Base-by-base conservation (phyloP, 2,329 filamentous ascomycete species). In the Cercospora brassicicola region DNA sequence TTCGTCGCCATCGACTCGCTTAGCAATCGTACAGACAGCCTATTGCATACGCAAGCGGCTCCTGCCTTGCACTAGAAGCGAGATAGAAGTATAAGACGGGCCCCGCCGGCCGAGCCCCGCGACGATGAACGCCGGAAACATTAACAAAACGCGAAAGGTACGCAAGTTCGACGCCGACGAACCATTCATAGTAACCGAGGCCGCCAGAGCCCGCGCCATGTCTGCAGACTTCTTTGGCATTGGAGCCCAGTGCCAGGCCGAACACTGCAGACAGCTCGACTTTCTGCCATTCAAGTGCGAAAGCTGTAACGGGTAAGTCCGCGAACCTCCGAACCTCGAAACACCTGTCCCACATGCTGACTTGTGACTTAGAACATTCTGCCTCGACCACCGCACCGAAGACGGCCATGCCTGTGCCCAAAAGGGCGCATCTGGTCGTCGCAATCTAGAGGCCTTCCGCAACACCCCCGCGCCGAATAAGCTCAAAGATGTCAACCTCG, bases 241-340 rank as follows among this genome's bases (percentile, higher is more conserved):
- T 74, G 95, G 95, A 80, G 88, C 88, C 70, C 94, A 97, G 84
- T 99, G 95, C 86, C 89, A 97, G 80, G 90, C 91, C 81, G 84
- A 90, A 72, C 96, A 93, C 84, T 99, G 95, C 85, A 91, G 94
- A 78, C 91, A 95, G 78, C 91, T 98, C 69, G 95, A 98, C 81
- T 98, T 99, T 80, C 88, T 99, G 4, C 95, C 95, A 3, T 98
- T 98, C 81, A 87, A 89, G 77, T 99, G 95, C 83, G 92, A 96
- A 78, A 95, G 91, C 73, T 99, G 95, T 82, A 87, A 82, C 76
- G 84, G 85, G 82, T 84, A 75, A 48, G 77, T 73, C 36, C 36
- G 36, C 36, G 8, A n/a, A 42, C 36, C 36, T 42, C 36, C 36
- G 8, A 42, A n/a, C 36, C 36, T 42, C 36, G 5, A 42, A n/a